Evolutionary conservation across 2,329 filamentous ascomycete genomes (phyloP).

Genomic region (Alternaria sp.): DNA sequence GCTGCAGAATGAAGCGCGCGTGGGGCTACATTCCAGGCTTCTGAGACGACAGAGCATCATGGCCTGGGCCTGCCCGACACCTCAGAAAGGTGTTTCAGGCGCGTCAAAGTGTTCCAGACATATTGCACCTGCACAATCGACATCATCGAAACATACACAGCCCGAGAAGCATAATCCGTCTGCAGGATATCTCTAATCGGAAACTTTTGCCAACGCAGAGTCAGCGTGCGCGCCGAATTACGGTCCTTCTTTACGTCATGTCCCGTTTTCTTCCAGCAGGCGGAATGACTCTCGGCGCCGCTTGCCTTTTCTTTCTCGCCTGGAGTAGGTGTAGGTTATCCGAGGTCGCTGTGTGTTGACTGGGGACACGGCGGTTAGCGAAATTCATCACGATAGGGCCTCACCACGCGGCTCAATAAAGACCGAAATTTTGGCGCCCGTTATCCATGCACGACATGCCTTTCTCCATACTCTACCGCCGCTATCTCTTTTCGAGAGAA

Average conservation of each 20-base stretch:
- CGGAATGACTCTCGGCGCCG: slow-evolving; percentile 10
- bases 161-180: neutral
- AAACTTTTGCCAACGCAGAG: slow-evolving; percentile 3
- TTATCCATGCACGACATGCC: slow-evolving; percentile 1
- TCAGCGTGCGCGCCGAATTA: slow-evolving; percentile 6
- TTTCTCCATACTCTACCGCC: neutral
- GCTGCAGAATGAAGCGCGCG: slow-evolving; percentile 14
- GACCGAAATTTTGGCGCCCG: slow-evolving; percentile 1
- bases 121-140: slow-evolving; percentile 11
- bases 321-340: neutral
- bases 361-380: slow-evolving; percentile 5
- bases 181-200: slow-evolving; percentile 3
- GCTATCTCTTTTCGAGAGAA: neutral
- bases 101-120: slow-evolving; percentile 13
- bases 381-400: neutral
- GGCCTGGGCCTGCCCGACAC: slow-evolving; percentile 8
- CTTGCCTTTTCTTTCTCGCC: neutral
- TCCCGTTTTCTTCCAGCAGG: neutral
- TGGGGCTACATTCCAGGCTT: slow-evolving; percentile 5
- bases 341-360: neutral
- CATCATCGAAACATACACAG: slow-evolving; percentile 11
- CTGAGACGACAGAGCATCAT: slow-evolving; percentile 12
- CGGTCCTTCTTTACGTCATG: slow-evolving; percentile 17
- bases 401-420: neutral
- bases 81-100: slow-evolving; percentile 12